phyloP scores from a whole-genome alignment of 495 filamentous ascomycete genomes.

The Hypomontagnella monticulosa region DNA sequence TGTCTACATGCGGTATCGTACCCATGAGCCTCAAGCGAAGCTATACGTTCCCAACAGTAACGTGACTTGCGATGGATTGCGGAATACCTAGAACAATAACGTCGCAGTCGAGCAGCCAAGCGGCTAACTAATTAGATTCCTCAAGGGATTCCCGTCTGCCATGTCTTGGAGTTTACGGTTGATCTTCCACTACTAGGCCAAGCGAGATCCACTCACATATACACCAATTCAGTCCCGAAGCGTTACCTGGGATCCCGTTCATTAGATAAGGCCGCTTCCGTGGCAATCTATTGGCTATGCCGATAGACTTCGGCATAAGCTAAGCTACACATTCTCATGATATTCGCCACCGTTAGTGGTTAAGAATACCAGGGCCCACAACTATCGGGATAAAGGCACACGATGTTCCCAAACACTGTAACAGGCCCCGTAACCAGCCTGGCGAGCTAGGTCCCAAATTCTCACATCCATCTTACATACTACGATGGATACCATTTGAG shows the following conservation, averaged over 20 bases:
- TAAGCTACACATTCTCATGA: slow-evolving; percentile 32
- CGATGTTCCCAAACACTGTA: slow-evolving; percentile 19
- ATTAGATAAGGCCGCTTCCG: slow-evolving; percentile 20
- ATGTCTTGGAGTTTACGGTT: slow-evolving; percentile 12
- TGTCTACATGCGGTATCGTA: too few species aligned
- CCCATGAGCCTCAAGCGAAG: too few species aligned
- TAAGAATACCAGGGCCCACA: slow-evolving; percentile 13
- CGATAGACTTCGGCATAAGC: slow-evolving; percentile 17
- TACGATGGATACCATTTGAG: neutral
- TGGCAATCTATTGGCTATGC: slow-evolving; percentile 15
- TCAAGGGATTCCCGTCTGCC: slow-evolving; percentile 15
- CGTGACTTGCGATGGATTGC: neutral
- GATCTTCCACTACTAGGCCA: slow-evolving; percentile 11
- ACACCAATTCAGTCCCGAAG: neutral
- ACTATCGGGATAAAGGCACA: slow-evolving; percentile 22
- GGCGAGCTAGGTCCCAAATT: slow-evolving; percentile 16
- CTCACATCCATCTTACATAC: slow-evolving; percentile 1
- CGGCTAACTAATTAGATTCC: slow-evolving; percentile 14
- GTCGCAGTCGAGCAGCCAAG: slow-evolving; percentile 11
- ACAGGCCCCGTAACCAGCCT: slow-evolving; percentile 14
- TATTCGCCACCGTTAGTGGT: slow-evolving; percentile 21
- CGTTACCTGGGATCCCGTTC: slow-evolving; percentile 17
- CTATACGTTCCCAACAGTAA: neutral
- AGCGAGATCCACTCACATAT: slow-evolving; percentile 28
- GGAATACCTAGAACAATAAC: slow-evolving; percentile 5